Evolutionary conservation across 139 green algal genomes (phyloP).

Genomic region (Cymbomonas tetramitiformis): DNA sequence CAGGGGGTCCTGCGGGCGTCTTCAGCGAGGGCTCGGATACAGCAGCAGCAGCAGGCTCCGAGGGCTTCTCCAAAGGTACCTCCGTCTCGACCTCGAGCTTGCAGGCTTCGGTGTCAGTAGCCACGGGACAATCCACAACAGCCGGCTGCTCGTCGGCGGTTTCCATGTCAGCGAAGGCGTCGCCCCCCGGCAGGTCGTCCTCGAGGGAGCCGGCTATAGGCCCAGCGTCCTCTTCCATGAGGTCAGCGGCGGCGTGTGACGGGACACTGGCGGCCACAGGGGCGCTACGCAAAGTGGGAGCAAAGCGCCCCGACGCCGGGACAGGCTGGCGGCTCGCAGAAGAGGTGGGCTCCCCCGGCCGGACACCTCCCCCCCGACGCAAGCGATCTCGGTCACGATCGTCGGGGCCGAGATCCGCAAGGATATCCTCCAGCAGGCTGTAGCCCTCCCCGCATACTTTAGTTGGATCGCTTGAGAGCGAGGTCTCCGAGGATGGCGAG

Average conservation of each 20-base stretch:
- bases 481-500: no score
- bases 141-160: no score
- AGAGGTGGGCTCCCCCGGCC: background rate
- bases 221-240: constrained; percentile 4
- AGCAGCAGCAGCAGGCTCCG: no score
- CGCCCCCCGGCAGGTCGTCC: no score
- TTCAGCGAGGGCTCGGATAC: no score
- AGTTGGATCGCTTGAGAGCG: background rate
- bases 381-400: constrained; percentile 2
- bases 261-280: background rate
- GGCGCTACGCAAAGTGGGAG: background rate
- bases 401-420: constrained; percentile 34
- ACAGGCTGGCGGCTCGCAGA: background rate
- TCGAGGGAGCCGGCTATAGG: no score
- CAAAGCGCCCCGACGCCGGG: background rate
- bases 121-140: no score
- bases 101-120: no score
- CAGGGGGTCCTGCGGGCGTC: no score
- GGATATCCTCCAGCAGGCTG: constrained; percentile 60
- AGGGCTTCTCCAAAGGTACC: no score
- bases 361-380: background rate
- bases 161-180: no score
- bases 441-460: constrained; percentile 26
- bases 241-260: background rate
- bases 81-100: no score